These are phyloP conservation scores for Verbena officinalis DNA, from an alignment of 257 asterid genomes.

Conservation along the genomic window DNA sequence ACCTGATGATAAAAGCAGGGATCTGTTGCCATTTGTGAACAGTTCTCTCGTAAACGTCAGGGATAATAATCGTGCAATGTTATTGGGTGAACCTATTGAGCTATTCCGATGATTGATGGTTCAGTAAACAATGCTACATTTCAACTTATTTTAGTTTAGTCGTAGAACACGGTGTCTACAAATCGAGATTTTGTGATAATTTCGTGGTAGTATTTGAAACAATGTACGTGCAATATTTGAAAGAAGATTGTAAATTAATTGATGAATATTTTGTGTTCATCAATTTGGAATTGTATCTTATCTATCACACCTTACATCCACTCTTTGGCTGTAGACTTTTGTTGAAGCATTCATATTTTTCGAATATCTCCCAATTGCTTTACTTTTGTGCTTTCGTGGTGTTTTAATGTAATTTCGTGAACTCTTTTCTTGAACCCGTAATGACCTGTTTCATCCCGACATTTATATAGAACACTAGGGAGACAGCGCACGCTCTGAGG, in stretches of 20 bases:
- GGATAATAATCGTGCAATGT: conserved; percentile 47
- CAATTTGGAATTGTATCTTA: not conserved
- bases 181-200: too few relatives aligned
- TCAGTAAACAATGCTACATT: conserved; percentile 51
- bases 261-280: not conserved
- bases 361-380: not conserved
- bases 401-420: not conserved
- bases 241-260: not conserved
- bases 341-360: not conserved
- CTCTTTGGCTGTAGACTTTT: not conserved
- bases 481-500: conserved; percentile 71
- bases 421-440: not conserved
- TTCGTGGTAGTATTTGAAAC: too few relatives aligned
- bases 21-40: conserved; percentile 48
- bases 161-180: not conserved
- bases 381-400: too few relatives aligned
- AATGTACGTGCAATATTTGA: not conserved
- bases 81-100: conserved; percentile 70
- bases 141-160: not conserved
- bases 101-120: conserved; percentile 40
- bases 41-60: conserved; percentile 61
- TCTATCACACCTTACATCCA: not conserved
- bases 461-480: conserved; percentile 56
- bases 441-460: not conserved
- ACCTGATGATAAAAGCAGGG: conserved; percentile 70